These are phyloP conservation scores for Phaffia australis DNA, from an alignment of 768 basidiomycete species.

Conservation along the genomic window DNA sequence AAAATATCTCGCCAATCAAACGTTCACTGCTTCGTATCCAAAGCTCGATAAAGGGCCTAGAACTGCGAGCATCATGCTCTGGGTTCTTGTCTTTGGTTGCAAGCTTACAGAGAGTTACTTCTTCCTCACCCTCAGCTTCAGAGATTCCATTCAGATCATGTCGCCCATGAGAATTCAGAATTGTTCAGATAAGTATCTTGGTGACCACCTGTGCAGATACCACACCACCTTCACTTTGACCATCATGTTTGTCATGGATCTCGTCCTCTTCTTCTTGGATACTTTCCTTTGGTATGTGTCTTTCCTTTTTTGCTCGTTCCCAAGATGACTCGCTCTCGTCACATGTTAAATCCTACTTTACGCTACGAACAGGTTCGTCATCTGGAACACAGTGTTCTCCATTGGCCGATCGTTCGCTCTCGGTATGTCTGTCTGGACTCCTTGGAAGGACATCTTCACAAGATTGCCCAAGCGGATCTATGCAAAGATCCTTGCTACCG, in stretches of 20 bases:
- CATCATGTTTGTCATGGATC: constrained; percentile 98
- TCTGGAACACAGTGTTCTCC: constrained; percentile 40
- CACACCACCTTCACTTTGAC: constrained; percentile 91
- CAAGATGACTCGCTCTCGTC: not conserved
- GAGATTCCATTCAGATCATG: constrained; percentile 87
- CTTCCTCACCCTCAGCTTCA: constrained; percentile 90
- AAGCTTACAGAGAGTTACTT: constrained; percentile 97
- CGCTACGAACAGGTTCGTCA: constrained; percentile 17
- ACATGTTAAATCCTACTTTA: not conserved
- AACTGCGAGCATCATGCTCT: constrained; percentile 66
- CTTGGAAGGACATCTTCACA: constrained; percentile 96
- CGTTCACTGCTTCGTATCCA: constrained; percentile 94
- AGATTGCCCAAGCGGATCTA: constrained; percentile 94
- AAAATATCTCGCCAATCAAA: constrained; percentile 96
- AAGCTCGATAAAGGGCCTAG: constrained; percentile 52
- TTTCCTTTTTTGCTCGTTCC: not conserved
- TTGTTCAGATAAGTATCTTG: constrained; percentile 78
- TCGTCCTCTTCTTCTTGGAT: constrained; percentile 94
- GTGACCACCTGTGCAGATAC: constrained; percentile 69
- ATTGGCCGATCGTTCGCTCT: constrained; percentile 78
- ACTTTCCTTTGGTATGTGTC: constrained; percentile 97
- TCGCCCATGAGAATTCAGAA: constrained; percentile 89
- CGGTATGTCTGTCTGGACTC: constrained; percentile 96
- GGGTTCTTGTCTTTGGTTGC: constrained; percentile 90
- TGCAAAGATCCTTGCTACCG: constrained; percentile 82